A percentile compares a stretch with the other conserved stretches of the same genome.
Conservation (phyloP, 202 grass and related monocot genomes). For the Cymbopogon flexuosus region DNA sequence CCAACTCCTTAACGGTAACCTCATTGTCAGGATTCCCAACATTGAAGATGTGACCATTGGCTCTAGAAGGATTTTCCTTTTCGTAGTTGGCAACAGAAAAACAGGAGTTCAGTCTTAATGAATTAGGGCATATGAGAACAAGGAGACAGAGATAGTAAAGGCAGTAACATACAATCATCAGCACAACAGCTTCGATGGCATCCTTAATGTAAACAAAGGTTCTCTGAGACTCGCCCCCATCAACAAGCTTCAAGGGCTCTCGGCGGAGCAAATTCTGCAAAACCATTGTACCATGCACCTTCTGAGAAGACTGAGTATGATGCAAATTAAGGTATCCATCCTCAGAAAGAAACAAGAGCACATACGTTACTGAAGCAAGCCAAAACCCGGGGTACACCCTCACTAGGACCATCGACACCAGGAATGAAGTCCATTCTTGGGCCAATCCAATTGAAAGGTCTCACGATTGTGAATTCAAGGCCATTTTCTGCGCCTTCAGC, state of each 20-base stretch:
- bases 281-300: conserved; percentile 25
- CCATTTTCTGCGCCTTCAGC: conserved; percentile 88
- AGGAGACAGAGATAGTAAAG: background rate
- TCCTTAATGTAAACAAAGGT: conserved; percentile 97
- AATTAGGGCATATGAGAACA: background rate
- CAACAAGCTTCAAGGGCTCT: conserved; percentile 90
- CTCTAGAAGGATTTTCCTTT: conserved; percentile 79
- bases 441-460: conserved; percentile 98
- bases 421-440: conserved; percentile 99
- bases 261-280: conserved; percentile 79
- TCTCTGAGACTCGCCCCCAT: conserved; percentile 88
- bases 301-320: conserved; percentile 15
- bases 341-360: background rate
- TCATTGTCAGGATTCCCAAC: conserved; percentile 94
- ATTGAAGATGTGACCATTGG: conserved; percentile 89
- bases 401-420: conserved; percentile 92
- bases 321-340: background rate
- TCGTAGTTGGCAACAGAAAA: background rate
- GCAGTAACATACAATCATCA: conserved; percentile 68
- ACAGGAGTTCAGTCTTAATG: background rate
- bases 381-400: conserved; percentile 94
- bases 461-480: conserved; percentile 87
- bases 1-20: conserved; percentile 81
- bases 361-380: conserved; percentile 98
- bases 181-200: conserved; percentile 91